Percentiles rank a stretch among this genome's conserved stretches.
Conservation (phyloP, 73 alveolate genomes). For the Paramecium bursaria region DNA sequence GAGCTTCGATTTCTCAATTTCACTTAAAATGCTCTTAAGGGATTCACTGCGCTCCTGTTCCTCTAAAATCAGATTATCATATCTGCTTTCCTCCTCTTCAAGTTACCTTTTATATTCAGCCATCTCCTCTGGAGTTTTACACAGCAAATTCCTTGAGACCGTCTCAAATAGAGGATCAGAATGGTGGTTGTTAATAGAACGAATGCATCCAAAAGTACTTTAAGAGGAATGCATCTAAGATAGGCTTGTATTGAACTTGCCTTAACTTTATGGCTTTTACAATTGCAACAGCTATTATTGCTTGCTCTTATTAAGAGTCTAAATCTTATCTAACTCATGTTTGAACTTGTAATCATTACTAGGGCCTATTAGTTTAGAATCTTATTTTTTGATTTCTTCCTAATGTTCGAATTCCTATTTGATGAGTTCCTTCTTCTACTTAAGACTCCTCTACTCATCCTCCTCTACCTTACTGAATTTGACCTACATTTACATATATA, state of each 20-base stretch:
- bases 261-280: constrained; percentile 1
- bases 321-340: constrained; percentile 43
- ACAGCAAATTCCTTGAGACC: neutral
- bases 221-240: neutral
- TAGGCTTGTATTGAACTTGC: neutral
- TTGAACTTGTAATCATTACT: constrained; percentile 59
- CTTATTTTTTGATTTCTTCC: constrained; percentile 54
- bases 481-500: constrained; percentile 18
- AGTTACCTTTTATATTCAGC: constrained; percentile 4
- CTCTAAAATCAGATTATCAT: constrained; percentile 48
- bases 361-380: constrained; percentile 19
- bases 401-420: constrained; percentile 62
- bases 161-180: constrained; percentile 41
- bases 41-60: constrained; percentile 48
- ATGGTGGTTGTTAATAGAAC: constrained; percentile 51
- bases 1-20: constrained; percentile 46
- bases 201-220: constrained; percentile 40
- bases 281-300: neutral
- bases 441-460: constrained; percentile 31
- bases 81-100: neutral
- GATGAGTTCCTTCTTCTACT: constrained; percentile 36
- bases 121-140: neutral
- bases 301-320: constrained; percentile 12
- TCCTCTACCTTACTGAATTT: constrained; percentile 30
- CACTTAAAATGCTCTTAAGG: neutral